Evolutionary conservation across 177 flowering plant genomes (phyloP).

Genomic region (Vitis hybrid): DNA sequence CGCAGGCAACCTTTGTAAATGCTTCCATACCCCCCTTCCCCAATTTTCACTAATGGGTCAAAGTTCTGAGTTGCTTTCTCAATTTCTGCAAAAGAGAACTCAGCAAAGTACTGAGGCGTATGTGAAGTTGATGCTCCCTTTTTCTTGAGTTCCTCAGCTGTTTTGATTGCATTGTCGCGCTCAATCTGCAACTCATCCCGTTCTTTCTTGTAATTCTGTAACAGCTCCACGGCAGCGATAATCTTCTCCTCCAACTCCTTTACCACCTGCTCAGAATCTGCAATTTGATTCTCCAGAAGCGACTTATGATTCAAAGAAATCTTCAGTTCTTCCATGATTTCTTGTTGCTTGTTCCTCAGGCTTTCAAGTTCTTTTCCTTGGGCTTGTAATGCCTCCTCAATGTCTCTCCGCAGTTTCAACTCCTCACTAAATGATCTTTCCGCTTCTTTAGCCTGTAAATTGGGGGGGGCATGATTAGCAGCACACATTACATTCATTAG

Average conservation of each 20-base stretch:
- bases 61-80: conserved; percentile 66
- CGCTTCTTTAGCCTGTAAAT: conserved; percentile 58
- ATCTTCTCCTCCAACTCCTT: conserved; percentile 55
- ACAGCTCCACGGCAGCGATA: conserved; percentile 46
- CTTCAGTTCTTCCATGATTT: conserved; percentile 36
- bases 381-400: conserved; percentile 37
- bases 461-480: neutral
- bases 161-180: conserved; percentile 52
- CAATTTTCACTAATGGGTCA: conserved; percentile 60
- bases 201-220: conserved; percentile 47
- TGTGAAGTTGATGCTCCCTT: conserved; percentile 26
- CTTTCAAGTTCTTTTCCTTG: conserved; percentile 35
- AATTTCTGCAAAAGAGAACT: conserved; percentile 66
- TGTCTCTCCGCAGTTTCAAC: conserved; percentile 43
- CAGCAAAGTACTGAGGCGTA: conserved; percentile 43
- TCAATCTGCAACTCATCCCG: conserved; percentile 54
- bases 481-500: no score
- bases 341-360: conserved; percentile 28
- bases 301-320: conserved; percentile 35
- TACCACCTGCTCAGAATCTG: conserved; percentile 31
- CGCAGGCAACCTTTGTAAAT: conserved; percentile 69
- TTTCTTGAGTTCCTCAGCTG: conserved; percentile 58
- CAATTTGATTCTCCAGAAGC: conserved; percentile 39
- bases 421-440: conserved; percentile 53
- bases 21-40: conserved; percentile 88